Percentiles rank a stretch among this genome's conserved stretches.
These are phyloP conservation scores for Termitomyces heimii DNA, from an alignment of 768 basidiomycete genomes.

Conservation along the genomic window DNA sequence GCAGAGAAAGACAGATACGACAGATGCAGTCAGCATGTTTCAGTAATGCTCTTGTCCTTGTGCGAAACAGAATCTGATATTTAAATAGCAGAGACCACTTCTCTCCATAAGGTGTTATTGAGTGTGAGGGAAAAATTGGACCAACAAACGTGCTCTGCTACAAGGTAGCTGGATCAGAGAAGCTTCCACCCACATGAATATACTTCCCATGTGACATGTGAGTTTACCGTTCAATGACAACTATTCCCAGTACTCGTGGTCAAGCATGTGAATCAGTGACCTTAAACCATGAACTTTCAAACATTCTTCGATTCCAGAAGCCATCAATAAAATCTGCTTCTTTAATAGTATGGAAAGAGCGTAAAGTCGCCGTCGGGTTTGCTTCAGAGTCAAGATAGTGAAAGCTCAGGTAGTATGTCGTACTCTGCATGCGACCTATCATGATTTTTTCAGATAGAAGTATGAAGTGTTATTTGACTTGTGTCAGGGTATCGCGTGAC, in stretches of 20 bases:
- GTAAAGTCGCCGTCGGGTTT: background rate
- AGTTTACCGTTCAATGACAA: background rate
- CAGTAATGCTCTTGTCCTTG: background rate
- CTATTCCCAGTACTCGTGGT: background rate
- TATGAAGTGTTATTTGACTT: background rate
- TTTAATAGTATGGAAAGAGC: background rate
- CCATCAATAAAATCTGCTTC: background rate
- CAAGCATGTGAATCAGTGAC: background rate
- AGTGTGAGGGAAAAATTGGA: background rate
- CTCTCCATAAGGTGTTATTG: background rate
- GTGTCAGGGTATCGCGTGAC: background rate
- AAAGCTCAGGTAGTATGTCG: background rate
- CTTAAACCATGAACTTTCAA: background rate
- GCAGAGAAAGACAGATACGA: background rate
- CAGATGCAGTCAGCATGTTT: background rate
- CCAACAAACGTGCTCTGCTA: background rate
- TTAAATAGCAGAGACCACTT: background rate
- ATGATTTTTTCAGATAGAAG: background rate
- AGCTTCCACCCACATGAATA: background rate
- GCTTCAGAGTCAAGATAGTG: too few relatives aligned
- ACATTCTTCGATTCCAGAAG: background rate
- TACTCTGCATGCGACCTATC: background rate
- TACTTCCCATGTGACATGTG: background rate
- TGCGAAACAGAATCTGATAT: background rate
- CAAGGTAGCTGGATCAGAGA: background rate